phyloP scores from a whole-genome alignment of 139 green algal genomes.

The Chlorella sp. region DNA sequence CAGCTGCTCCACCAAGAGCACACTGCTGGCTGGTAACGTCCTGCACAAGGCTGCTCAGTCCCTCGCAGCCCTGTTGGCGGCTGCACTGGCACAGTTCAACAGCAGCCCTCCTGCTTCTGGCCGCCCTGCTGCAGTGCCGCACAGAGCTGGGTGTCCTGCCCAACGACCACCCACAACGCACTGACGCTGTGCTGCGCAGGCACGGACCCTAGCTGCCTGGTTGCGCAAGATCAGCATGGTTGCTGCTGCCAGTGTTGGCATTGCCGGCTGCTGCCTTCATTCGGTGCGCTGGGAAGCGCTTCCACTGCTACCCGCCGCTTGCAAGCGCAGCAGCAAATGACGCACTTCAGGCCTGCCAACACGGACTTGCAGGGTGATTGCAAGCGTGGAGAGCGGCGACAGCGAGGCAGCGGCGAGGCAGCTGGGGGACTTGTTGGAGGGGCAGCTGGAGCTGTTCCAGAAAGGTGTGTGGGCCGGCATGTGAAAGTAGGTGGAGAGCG shows the following conservation, averaged over 20 bases:
- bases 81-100: too few relatives aligned
- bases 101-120: neutral
- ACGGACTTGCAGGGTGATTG: constrained; percentile 9
- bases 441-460: constrained; percentile 3
- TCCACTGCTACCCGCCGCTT: too few relatives aligned
- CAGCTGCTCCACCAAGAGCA: too few relatives aligned
- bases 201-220: neutral
- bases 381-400: constrained; percentile 16
- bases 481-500: too few relatives aligned
- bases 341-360: neutral
- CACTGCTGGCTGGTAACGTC: too few relatives aligned
- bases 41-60: too few relatives aligned
- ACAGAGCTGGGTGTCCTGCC: constrained; percentile 63
- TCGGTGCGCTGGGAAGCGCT: too few relatives aligned
- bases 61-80: too few relatives aligned
- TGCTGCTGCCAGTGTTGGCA: neutral
- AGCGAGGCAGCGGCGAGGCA: neutral
- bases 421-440: constrained; percentile 18
- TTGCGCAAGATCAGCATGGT: too few relatives aligned
- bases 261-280: too few relatives aligned
- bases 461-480: neutral
- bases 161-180: constrained; percentile 42
- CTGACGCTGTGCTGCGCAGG: constrained; percentile 23
- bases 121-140: constrained; percentile 40
- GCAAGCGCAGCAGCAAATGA: too few relatives aligned